phyloP scores from a whole-genome alignment of 1,139 yeast species.

The Zhuliangozyma blackwelliae region DNA sequence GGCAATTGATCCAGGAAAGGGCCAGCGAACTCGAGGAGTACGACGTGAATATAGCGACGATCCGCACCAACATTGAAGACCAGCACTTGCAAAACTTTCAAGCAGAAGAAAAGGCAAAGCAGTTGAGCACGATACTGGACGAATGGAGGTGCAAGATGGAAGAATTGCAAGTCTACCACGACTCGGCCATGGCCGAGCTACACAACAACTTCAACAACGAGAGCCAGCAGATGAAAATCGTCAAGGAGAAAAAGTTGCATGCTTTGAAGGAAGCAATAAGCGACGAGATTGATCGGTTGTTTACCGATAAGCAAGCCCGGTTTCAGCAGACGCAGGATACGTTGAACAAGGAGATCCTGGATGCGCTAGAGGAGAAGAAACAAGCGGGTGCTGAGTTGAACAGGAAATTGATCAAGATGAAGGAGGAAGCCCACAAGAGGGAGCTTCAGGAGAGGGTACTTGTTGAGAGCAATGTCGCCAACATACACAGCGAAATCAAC shows the following conservation, averaged over 20 bases:
- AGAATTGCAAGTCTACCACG: slow-evolving; percentile 25
- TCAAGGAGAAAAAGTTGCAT: slow-evolving; percentile 31
- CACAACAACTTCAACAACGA: slow-evolving; percentile 32
- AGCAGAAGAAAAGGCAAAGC: slow-evolving; percentile 28
- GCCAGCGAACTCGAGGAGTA: slow-evolving; percentile 12
- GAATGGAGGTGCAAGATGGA: slow-evolving; percentile 24
- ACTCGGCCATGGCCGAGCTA: slow-evolving; percentile 23
- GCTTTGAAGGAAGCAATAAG: slow-evolving; percentile 33
- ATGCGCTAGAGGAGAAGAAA: slow-evolving; percentile 2
- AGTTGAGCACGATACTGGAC: slow-evolving; percentile 17
- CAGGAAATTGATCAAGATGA: slow-evolving; percentile 22
- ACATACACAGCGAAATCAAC: slow-evolving; percentile 5
- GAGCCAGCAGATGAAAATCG: slow-evolving; percentile 27
- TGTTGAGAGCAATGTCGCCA: slow-evolving; percentile 18
- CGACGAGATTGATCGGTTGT: slow-evolving; percentile 30
- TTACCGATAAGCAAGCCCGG: slow-evolving; percentile 23
- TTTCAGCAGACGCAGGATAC: slow-evolving; percentile 18
- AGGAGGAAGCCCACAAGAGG: slow-evolving; percentile 22
- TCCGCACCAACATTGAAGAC: slow-evolving; percentile 35
- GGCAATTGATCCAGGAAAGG: slow-evolving; percentile 8
- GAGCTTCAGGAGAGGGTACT: slow-evolving; percentile 10
- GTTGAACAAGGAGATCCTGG: slow-evolving; percentile 13
- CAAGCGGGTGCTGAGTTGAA: slow-evolving; percentile 18
- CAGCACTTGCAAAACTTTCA: slow-evolving; percentile 36
- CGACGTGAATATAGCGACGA: slow-evolving; percentile 22